Conservation (phyloP, 306 rosid genomes). For the Medicago lupulina region DNA sequence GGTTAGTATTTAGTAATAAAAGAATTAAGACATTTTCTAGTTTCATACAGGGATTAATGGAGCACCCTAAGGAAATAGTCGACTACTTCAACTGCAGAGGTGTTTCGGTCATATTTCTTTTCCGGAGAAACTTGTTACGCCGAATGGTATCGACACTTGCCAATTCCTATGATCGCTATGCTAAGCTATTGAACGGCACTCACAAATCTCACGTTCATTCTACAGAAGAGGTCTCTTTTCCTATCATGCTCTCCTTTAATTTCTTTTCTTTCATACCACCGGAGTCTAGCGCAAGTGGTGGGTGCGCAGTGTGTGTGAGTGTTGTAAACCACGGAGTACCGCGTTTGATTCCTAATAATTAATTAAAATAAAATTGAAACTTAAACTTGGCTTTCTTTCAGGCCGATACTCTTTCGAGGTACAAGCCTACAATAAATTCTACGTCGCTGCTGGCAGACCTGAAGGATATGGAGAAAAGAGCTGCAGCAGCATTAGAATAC, state of each 20-base stretch:
- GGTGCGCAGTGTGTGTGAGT: neutral
- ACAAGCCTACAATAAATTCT: conserved; percentile 76
- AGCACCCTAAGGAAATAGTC: conserved; percentile 73
- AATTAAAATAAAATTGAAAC: conserved; percentile 14
- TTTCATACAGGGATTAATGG: conserved; percentile 80
- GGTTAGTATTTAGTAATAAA: conserved; percentile 24
- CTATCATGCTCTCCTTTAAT: conserved; percentile 21
- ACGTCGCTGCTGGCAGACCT: conserved; percentile 61
- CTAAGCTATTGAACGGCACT: conserved; percentile 88
- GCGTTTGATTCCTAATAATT: neutral
- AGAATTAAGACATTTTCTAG: conserved; percentile 38
- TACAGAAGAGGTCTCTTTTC: conserved; percentile 66
- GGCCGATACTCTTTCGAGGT: conserved; percentile 82
- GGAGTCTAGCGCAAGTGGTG: neutral
- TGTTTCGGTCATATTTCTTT: conserved; percentile 82
- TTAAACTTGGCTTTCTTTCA: conserved; percentile 41
- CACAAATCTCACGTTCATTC: conserved; percentile 96
- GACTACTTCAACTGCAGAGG: conserved; percentile 76
- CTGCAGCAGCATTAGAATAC: conserved; percentile 62
- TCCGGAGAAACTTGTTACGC: conserved; percentile 76
- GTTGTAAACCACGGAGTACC: neutral
- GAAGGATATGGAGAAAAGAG: conserved; percentile 67
- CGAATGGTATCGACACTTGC: conserved; percentile 84
- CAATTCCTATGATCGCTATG: conserved; percentile 85
- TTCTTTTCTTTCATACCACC: neutral